A percentile compares a stretch with the other conserved stretches of the same genome.
phyloP scores from a whole-genome alignment of 2,329 filamentous ascomycete species.

The Aspergillus sclerotialis region DNA sequence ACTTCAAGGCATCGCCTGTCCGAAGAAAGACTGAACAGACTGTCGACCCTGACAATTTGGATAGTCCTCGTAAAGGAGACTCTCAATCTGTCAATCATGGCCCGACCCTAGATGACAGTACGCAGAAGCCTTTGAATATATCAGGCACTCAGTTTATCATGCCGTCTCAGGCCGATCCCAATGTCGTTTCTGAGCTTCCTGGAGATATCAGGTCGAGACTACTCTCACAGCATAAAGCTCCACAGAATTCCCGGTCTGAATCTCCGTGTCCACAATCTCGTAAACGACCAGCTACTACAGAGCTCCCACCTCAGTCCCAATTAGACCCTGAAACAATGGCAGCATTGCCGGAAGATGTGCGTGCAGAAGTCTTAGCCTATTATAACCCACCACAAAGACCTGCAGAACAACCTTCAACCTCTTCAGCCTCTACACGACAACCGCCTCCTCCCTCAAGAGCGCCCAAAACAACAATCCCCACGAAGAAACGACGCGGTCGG shows the following conservation, averaged over 20 bases:
- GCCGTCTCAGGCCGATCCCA: constrained; percentile 69
- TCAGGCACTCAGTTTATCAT: constrained; percentile 87
- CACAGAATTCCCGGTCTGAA: constrained; percentile 12
- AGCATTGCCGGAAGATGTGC: constrained; percentile 77
- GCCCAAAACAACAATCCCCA: constrained; percentile 53
- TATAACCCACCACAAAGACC: constrained; percentile 44
- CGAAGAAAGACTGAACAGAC: constrained; percentile 14
- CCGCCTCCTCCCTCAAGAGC: constrained; percentile 14
- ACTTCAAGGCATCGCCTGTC: constrained; percentile 52
- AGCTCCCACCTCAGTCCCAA: constrained; percentile 61
- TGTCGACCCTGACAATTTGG: constrained; percentile 44
- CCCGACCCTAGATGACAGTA: constrained; percentile 26
- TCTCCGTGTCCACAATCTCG: constrained; percentile 30
- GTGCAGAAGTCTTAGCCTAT: constrained; percentile 70
- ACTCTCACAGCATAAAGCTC: constrained; percentile 48
- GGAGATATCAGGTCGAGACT: constrained; percentile 73
- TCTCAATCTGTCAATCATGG: constrained; percentile 22
- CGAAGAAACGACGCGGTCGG: constrained; percentile 56
- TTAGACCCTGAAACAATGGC: constrained; percentile 79
- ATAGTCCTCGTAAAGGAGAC: constrained; percentile 34
- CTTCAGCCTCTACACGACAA: constrained; percentile 24
- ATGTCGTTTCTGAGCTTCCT: constrained; percentile 77
- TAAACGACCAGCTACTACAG: constrained; percentile 18
- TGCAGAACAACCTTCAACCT: constrained; percentile 14
- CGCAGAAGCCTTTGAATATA: constrained; percentile 65